Evolutionary conservation across 257 asterid species (phyloP).

Genomic region (Fraxinus americana): DNA sequence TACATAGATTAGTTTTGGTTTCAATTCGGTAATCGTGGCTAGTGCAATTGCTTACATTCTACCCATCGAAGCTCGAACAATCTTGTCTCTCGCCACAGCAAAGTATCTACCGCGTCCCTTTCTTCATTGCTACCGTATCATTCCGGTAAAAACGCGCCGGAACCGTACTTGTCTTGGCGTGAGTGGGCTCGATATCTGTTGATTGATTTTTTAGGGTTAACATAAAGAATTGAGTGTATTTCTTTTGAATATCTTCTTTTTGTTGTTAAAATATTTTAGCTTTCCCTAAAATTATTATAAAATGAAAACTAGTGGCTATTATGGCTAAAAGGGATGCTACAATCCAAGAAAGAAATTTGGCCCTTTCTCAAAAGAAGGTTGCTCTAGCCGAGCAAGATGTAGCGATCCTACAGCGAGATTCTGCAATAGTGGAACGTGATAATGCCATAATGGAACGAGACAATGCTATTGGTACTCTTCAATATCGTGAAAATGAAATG

Average conservation of each 20-base stretch:
- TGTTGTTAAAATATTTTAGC: not conserved
- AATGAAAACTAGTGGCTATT: constrained; percentile 44
- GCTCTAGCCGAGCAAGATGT: constrained; percentile 89
- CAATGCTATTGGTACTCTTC: constrained; percentile 84
- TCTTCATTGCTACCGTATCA: too few species aligned
- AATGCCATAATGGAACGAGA: constrained; percentile 87
- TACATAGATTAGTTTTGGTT: too few species aligned
- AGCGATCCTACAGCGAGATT: constrained; percentile 83
- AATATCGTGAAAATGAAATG: constrained; percentile 61
- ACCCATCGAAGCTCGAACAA: too few species aligned
- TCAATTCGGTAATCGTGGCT: too few species aligned
- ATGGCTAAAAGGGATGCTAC: constrained; percentile 97
- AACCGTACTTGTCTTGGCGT: too few species aligned
- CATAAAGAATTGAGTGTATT: not conserved
- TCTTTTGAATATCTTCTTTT: not conserved
- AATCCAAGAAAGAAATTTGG: constrained; percentile 83
- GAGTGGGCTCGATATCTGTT: too few species aligned
- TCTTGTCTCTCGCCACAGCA: too few species aligned
- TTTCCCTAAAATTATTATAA: not conserved
- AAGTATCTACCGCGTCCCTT: too few species aligned
- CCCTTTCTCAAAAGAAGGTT: constrained; percentile 83
- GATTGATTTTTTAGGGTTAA: too few species aligned
- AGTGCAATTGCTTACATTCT: too few species aligned
- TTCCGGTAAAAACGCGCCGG: too few species aligned
- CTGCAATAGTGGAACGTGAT: constrained; percentile 82